phyloP scores from a whole-genome alignment of 2,329 filamentous ascomycete species.

The Basipetospora chlamydospora region DNA sequence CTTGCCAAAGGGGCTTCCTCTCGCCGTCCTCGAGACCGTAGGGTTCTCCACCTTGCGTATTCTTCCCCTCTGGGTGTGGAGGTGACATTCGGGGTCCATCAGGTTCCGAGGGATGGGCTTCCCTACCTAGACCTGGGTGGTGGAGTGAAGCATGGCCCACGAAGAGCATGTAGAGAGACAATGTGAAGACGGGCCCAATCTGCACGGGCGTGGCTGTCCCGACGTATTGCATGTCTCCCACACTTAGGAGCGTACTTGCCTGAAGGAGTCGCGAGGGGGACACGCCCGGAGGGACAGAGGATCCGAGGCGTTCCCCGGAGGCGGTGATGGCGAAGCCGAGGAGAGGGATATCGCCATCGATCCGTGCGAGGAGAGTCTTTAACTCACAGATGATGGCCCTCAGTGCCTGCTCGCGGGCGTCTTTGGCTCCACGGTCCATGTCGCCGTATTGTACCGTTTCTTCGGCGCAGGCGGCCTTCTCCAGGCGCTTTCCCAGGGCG shows the following conservation, averaged over 20 bases:
- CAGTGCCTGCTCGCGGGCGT: conserved; percentile 51
- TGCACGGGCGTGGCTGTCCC: conserved; percentile 52
- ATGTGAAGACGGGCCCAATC: conserved; percentile 71
- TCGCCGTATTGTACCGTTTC: conserved; percentile 44
- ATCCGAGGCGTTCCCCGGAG: conserved; percentile 76
- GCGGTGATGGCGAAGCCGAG: conserved; percentile 91
- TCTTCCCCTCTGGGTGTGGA: too few species aligned
- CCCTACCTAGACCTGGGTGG: neutral
- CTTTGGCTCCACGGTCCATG: too few species aligned
- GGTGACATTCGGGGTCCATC: too few species aligned
- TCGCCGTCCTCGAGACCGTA: conserved; percentile 16
- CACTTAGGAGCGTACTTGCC: conserved; percentile 78
- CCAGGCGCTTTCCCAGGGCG: conserved; percentile 59
- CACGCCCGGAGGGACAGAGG: conserved; percentile 63
- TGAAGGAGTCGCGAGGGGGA: conserved; percentile 85
- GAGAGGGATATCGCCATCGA: conserved; percentile 82
- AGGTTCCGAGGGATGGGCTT: too few species aligned
- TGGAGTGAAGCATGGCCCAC: conserved; percentile 48
- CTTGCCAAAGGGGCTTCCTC: conserved; percentile 73
- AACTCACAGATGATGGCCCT: conserved; percentile 60
- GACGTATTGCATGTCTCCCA: conserved; percentile 73
- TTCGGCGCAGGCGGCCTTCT: conserved; percentile 51
- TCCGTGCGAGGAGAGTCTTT: conserved; percentile 56
- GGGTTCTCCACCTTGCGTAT: too few species aligned
- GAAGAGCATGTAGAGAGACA: conserved; percentile 94